phyloP scores from a whole-genome alignment of 106 monocot species.

The Iris macrosiphon region DNA sequence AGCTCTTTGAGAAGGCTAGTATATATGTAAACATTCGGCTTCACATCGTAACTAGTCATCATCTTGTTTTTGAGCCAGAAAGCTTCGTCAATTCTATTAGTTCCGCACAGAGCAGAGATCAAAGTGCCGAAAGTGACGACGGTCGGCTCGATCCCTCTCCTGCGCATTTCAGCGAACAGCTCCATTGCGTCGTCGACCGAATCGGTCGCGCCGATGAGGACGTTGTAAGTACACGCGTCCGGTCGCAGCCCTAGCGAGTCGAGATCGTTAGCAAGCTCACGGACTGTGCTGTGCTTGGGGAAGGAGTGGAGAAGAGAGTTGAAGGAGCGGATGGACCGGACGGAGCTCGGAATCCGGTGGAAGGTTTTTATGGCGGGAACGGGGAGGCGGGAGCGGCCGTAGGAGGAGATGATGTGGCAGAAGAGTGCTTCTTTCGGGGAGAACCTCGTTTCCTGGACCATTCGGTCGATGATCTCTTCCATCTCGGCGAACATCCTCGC shows the following conservation, averaged over 20 bases:
- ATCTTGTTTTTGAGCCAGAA: conserved; percentile 49
- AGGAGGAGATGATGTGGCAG: conserved; percentile 61
- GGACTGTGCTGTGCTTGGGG: conserved; percentile 21
- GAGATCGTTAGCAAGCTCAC: conserved; percentile 14
- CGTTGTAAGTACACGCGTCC: conserved; percentile 56
- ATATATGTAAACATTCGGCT: conserved; percentile 52
- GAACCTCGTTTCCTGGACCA: conserved; percentile 33
- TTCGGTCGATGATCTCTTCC: conserved; percentile 57
- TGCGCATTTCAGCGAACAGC: conserved; percentile 74
- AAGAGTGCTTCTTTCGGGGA: conserved; percentile 54
- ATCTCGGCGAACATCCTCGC: conserved; percentile 57
- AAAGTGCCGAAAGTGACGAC: conserved; percentile 50
- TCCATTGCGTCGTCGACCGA: conserved; percentile 20
- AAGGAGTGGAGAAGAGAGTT: conserved; percentile 53
- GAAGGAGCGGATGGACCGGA: conserved; percentile 46
- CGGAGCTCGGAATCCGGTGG: conserved; percentile 40
- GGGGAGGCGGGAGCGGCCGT: conserved; percentile 61
- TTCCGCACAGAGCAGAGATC: conserved; percentile 36
- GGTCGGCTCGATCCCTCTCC: conserved; percentile 32
- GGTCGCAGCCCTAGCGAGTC: conserved; percentile 13
- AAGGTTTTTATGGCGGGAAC: conserved; percentile 28
- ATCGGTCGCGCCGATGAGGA: conserved; percentile 27
- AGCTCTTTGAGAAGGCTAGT: conserved; percentile 60
- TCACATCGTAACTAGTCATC: conserved; percentile 19
- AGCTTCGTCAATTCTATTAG: conserved; percentile 28